Conservation (phyloP, 441 rosid species). For the Raphanus hybrid region DNA sequence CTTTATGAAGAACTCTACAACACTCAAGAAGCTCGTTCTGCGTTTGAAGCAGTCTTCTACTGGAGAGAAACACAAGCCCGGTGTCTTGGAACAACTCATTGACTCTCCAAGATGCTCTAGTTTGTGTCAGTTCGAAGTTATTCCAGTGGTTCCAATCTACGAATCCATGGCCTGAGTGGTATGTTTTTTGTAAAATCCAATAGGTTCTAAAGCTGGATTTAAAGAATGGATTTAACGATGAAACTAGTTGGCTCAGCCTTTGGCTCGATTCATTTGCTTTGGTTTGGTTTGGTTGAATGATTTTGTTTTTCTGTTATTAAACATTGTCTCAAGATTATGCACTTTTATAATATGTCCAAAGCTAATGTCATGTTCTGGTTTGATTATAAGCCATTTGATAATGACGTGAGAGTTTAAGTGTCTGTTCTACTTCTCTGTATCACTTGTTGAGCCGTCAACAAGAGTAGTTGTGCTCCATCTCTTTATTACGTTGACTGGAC, state of each 20-base stretch:
- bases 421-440: not conserved
- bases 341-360: not conserved
- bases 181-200: not conserved
- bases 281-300: constrained; percentile 1
- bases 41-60: constrained; percentile 9
- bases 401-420: not conserved
- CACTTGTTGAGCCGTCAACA: not conserved
- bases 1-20: constrained; percentile 14
- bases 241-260: too few species aligned
- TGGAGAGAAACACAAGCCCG: constrained; percentile 2
- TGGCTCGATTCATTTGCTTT: not conserved
- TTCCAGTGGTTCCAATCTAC: constrained; percentile 8
- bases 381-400: not conserved
- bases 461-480: not conserved
- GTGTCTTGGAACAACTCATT: constrained; percentile 7
- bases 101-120: constrained; percentile 14
- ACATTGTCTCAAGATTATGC: not conserved
- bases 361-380: not conserved
- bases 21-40: constrained; percentile 1
- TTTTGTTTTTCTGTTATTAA: not conserved
- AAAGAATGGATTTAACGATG: not conserved
- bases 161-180: not conserved
- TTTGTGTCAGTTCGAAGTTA: constrained; percentile 13
- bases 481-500: not conserved
- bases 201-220: not conserved